phyloP scores from a whole-genome alignment of 129 eudicot genomes.

The Deinandra increscens region DNA sequence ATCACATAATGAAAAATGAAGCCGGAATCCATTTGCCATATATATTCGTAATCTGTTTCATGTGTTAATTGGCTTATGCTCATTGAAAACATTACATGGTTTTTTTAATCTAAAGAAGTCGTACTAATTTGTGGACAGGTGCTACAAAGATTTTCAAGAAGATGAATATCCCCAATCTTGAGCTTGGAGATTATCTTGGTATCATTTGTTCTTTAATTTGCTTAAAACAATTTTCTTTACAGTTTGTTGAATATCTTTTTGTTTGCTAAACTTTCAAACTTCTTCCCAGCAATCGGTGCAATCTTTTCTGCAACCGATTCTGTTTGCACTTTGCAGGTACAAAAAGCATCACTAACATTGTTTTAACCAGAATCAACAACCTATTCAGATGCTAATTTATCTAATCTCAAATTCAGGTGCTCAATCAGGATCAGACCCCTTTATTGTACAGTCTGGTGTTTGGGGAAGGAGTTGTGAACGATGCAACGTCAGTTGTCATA shows the following conservation, averaged over 20 bases:
- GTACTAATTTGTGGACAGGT: constrained; percentile 37
- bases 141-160: constrained; percentile 43
- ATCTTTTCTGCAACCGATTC: constrained; percentile 99
- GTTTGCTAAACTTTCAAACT: constrained; percentile 20
- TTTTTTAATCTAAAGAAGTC: not conserved
- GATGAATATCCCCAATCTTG: constrained; percentile 51
- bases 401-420: constrained; percentile 45
- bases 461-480: constrained; percentile 92
- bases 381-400: constrained; percentile 24
- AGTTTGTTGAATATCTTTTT: not conserved
- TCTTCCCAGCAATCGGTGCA: constrained; percentile 83
- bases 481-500: constrained; percentile 94
- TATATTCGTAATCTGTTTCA: not conserved
- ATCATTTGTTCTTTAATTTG: constrained; percentile 15
- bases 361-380: not conserved
- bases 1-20: not conserved
- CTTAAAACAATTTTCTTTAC: not conserved
- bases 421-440: constrained; percentile 77
- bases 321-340: constrained; percentile 95
- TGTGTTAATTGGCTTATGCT: constrained; percentile 5
- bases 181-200: constrained; percentile 78
- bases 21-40: not conserved
- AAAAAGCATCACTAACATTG: constrained; percentile 7
- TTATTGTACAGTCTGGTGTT: constrained; percentile 78
- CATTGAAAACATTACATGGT: not conserved